Conservation (phyloP, 1,139 yeast genomes). For the Protomyces inundatus region DNA sequence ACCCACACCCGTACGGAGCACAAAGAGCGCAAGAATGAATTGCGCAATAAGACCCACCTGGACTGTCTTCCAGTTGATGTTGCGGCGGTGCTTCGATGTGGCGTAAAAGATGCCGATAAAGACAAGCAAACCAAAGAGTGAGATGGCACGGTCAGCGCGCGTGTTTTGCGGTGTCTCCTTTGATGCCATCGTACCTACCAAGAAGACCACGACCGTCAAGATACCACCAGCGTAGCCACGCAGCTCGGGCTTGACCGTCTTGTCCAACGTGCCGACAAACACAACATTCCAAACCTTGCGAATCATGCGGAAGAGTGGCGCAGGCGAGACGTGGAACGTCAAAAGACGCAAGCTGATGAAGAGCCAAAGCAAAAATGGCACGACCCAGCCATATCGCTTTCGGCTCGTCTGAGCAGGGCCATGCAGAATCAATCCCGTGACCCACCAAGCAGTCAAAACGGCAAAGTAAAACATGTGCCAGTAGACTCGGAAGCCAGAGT, state of each 20-base stretch:
- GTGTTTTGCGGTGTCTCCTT: constrained; percentile 48
- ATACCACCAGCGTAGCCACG: constrained; percentile 36
- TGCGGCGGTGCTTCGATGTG: constrained; percentile 48
- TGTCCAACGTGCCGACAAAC: constrained; percentile 44
- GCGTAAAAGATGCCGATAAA: constrained; percentile 47
- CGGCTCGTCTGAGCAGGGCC: constrained; percentile 36
- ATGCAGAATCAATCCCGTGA: constrained; percentile 50
- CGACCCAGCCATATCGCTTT: constrained; percentile 54
- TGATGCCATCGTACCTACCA: constrained; percentile 56
- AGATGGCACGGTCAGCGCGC: constrained; percentile 54
- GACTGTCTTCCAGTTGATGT: constrained; percentile 58
- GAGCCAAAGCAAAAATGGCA: constrained; percentile 57
- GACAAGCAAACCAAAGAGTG: constrained; percentile 55
- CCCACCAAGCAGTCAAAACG: constrained; percentile 65
- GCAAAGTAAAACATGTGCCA: constrained; percentile 33
- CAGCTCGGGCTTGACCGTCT: constrained; percentile 27
- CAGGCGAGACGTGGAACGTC: constrained; percentile 50
- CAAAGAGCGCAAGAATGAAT: constrained; percentile 57
- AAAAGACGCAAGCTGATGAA: constrained; percentile 52
- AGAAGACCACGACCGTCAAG: constrained; percentile 47
- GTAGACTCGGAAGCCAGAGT: constrained; percentile 15
- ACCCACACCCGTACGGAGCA: constrained; percentile 56
- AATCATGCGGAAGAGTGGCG: constrained; percentile 37
- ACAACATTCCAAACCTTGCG: constrained; percentile 45
- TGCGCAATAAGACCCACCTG: constrained; percentile 61